Evolutionary conservation across 495 filamentous ascomycete genomes (phyloP), one percentile per base, ranked within the genome.

Genomic region (Podospora pseudoanserina): DNA sequence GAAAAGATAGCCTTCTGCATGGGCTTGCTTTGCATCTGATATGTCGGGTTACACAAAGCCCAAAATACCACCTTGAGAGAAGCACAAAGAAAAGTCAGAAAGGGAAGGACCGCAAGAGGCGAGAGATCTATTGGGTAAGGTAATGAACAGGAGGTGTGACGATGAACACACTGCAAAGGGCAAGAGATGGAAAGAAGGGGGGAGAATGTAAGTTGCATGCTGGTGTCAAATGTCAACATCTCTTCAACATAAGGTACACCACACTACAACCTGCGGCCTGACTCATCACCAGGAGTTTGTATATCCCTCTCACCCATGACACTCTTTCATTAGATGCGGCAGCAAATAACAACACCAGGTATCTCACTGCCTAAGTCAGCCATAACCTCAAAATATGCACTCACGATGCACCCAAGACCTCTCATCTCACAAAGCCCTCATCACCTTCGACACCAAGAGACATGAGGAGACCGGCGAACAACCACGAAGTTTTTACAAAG

Each of bases 1-100:
- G 18, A 58, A 58, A 58, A 20, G 55, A 58, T 20, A 58, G n/a
- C 55, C 55, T 26, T 19, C 55, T 58, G 55, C 55, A 58, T 20
- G 23, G 3, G 6, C n/a, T 58, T 7, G 9, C 55, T 58, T 7
- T 9, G 55, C 23, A 20, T 58, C 23, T 26, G 55, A 58, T 26
- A 20, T 58, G 55, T 58, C 55, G 18, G 55, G 55, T 58, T 58
- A 58, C 55, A 58, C 55, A 58, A 49, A 13, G 15, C 7, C 39
- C 9, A 49, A 9, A 49, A 49, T 49, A 49, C 39, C 13, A 49
- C 39, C 39, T 13, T 16, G 9, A 49, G 39, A 1, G 39, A 16
- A 49, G 55, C n/a, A 58, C 55, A 58, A 26, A 9, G 55, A 5
- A 18, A 20, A 2, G n/a, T 9, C 15, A 26, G 1, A 58, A 58